Percentiles rank a stretch among this genome's conserved stretches.
Evolutionary conservation across 805 yeast species (phyloP).

Genomic region (Komagataella pastoris): DNA sequence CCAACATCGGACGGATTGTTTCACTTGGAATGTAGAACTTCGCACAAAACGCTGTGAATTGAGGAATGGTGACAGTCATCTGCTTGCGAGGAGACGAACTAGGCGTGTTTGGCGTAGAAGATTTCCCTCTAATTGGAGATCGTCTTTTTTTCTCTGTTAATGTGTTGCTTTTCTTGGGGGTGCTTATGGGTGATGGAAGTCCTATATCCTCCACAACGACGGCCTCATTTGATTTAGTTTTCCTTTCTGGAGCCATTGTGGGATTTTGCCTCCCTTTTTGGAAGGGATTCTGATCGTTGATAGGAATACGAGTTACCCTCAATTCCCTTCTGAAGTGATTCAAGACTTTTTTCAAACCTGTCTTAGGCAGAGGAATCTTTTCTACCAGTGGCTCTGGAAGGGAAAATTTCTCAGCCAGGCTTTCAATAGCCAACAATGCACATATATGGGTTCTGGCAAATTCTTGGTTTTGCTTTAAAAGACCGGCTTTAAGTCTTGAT

Average conservation of each 20-base stretch:
- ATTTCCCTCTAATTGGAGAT: not conserved
- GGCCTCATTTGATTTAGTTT: not conserved
- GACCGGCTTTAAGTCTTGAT: constrained; percentile 29
- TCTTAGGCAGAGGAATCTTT: constrained; percentile 45
- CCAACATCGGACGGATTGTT: constrained; percentile 33
- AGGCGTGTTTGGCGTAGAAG: not conserved
- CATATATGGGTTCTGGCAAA: constrained; percentile 57
- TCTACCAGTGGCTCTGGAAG: constrained; percentile 35
- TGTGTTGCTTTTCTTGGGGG: not conserved
- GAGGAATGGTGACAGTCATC: constrained; percentile 6
- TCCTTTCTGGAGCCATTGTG: not conserved
- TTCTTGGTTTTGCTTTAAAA: constrained; percentile 39
- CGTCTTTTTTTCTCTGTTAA: not conserved
- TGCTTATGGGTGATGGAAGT: not conserved
- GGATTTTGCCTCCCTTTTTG: constrained; percentile 6
- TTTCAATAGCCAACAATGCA: constrained; percentile 46
- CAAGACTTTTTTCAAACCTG: constrained; percentile 25
- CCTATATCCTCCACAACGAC: not conserved
- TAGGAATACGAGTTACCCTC: constrained; percentile 13
- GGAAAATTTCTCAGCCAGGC: constrained; percentile 25
- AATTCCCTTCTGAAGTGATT: constrained; percentile 30
- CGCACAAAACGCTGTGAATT: constrained; percentile 39
- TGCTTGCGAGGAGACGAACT: not conserved
- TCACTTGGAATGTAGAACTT: constrained; percentile 47
- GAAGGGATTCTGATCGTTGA: not conserved